phyloP scores from a whole-genome alignment of 305 asterid genomes.

The Fraxinus greggii region DNA sequence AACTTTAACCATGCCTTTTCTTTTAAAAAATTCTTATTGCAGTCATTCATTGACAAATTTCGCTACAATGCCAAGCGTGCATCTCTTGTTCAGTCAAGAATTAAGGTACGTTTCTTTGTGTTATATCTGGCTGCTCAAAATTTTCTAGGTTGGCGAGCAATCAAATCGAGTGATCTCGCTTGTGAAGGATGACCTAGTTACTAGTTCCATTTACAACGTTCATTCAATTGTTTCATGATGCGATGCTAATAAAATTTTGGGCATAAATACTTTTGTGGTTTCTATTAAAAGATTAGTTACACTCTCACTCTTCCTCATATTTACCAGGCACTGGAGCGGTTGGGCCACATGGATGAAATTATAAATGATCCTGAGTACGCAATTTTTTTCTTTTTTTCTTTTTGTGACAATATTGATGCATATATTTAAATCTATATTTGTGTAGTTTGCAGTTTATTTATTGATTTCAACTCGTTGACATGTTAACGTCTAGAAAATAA shows the following conservation, averaged over 20 bases:
- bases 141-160: background rate
- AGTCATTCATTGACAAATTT: conserved; percentile 94
- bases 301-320: conserved; percentile 21
- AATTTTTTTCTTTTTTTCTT: conserved; percentile 2
- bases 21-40: conserved; percentile 33
- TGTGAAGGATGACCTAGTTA: conserved; percentile 9
- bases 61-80: conserved; percentile 98
- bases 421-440: conserved; percentile 7
- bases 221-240: background rate
- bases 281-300: background rate
- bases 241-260: background rate
- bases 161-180: conserved; percentile 9
- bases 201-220: background rate
- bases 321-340: conserved; percentile 82
- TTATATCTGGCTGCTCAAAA: background rate
- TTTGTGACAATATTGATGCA: conserved; percentile 13
- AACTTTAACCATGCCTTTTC: conserved; percentile 15
- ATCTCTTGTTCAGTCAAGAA: conserved; percentile 98
- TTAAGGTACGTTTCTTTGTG: conserved; percentile 58
- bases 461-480: conserved; percentile 7
- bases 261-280: background rate
- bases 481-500: conserved; percentile 12
- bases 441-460: conserved; percentile 11
- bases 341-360: conserved; percentile 84
- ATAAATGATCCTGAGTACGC: conserved; percentile 94